Conservation (phyloP, 129 eudicot genomes). For the Escallonia herrerae region DNA sequence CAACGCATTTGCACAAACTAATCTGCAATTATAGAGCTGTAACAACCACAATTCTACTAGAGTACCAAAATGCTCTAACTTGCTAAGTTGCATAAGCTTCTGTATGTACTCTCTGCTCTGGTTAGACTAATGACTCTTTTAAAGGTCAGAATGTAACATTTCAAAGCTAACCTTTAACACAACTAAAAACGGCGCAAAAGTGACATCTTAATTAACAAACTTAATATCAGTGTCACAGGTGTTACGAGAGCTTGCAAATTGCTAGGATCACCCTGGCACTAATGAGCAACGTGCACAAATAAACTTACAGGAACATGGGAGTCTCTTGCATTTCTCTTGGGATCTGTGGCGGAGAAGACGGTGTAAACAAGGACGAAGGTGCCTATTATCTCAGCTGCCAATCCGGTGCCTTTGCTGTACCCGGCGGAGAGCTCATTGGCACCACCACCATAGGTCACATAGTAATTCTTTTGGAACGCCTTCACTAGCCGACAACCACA, state of each 20-base stretch:
- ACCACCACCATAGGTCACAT: constrained; percentile 47
- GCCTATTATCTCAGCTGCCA: constrained; percentile 55
- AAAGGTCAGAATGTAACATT: too few relatives aligned
- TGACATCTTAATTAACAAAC: too few relatives aligned
- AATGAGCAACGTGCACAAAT: too few relatives aligned
- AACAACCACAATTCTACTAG: background rate
- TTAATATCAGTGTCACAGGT: too few relatives aligned
- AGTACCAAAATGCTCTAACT: too few relatives aligned
- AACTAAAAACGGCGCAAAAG: background rate
- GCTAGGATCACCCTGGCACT: too few relatives aligned
- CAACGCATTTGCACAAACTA: background rate
- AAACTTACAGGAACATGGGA: constrained; percentile 67
- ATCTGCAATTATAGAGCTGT: background rate
- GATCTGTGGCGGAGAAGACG: constrained; percentile 73
- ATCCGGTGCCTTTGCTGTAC: constrained; percentile 39
- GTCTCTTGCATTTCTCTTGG: constrained; percentile 68
- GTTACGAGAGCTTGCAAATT: too few relatives aligned
- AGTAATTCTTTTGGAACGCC: constrained; percentile 42
- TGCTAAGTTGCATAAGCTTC: too few relatives aligned
- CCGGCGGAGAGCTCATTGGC: constrained; percentile 38
- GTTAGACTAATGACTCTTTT: too few relatives aligned
- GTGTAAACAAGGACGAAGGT: constrained; percentile 63
- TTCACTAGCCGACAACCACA: constrained; percentile 65
- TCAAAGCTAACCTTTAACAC: too few relatives aligned
- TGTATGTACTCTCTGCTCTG: too few relatives aligned